Conservation (phyloP, 106 monocot species). For the Dendrobium catenatum region DNA sequence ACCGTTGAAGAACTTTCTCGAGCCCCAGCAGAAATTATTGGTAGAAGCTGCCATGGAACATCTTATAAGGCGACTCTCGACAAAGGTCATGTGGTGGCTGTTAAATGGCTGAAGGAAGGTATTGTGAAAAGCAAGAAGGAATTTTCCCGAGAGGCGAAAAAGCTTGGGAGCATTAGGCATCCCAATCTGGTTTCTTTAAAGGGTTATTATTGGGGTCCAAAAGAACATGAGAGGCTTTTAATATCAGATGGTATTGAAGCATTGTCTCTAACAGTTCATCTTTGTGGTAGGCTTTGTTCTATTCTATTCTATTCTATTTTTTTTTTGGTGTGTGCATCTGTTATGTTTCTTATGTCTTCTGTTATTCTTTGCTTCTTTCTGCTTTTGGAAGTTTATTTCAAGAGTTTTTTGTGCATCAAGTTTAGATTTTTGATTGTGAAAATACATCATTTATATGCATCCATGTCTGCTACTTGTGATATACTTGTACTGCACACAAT, state of each 20-base stretch:
- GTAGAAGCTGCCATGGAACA: conserved; percentile 77
- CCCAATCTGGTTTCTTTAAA: conserved; percentile 53
- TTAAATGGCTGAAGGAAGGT: conserved; percentile 78
- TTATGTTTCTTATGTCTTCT: neutral
- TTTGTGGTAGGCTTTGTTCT: conserved; percentile 41
- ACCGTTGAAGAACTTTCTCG: conserved; percentile 66
- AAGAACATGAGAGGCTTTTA: conserved; percentile 72
- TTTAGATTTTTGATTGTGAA: too few species aligned
- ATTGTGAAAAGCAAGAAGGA: conserved; percentile 69
- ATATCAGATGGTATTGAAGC: conserved; percentile 54
- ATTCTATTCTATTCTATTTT: neutral
- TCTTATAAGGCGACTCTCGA: conserved; percentile 68
- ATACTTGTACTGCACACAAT: too few species aligned
- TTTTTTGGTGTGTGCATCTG: too few species aligned
- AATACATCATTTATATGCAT: too few species aligned
- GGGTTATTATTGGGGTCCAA: conserved; percentile 81
- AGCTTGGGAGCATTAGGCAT: conserved; percentile 61
- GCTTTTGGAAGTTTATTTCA: too few species aligned
- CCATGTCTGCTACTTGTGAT: too few species aligned
- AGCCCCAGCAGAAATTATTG: conserved; percentile 78
- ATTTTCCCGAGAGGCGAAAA: conserved; percentile 66
- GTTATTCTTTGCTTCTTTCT: too few species aligned
- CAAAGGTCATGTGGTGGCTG: conserved; percentile 42
- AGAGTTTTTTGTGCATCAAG: too few species aligned
- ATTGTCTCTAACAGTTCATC: conserved; percentile 36